Evolutionary conservation across 148 eudicot species (phyloP).

Genomic region (Gaultheria prostrata): DNA sequence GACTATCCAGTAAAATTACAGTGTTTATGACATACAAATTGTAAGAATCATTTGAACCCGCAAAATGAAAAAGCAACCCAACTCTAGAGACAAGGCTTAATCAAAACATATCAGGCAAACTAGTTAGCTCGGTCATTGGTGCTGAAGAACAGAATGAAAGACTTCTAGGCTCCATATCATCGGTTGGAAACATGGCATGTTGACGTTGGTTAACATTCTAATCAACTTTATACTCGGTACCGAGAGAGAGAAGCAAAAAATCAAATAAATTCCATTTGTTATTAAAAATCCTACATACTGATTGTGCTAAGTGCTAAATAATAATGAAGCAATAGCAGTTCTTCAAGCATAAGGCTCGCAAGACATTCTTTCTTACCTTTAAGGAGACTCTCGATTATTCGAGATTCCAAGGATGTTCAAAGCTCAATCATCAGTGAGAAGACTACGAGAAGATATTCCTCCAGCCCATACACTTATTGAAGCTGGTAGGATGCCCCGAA

Average conservation of each 20-base stretch:
- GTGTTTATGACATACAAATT: neutral
- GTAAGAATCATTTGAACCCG: neutral
- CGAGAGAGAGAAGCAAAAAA: neutral
- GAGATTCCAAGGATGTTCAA: constrained; percentile 7
- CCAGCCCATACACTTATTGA: neutral
- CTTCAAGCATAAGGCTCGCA: neutral
- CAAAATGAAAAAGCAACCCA: neutral
- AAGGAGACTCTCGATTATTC: neutral
- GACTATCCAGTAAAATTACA: neutral
- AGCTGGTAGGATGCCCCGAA: neutral
- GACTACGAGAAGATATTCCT: neutral
- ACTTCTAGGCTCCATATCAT: neutral
- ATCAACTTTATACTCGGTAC: neutral
- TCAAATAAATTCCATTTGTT: neutral
- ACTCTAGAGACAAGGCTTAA: neutral
- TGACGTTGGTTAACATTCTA: neutral
- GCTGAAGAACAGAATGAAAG: neutral
- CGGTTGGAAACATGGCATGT: neutral
- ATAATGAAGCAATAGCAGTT: neutral
- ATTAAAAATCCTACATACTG: neutral
- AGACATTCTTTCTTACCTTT: neutral
- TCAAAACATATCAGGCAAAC: neutral
- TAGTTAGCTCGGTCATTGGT: neutral
- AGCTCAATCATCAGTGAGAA: neutral
- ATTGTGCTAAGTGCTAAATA: neutral